A percentile compares a stretch with the other conserved stretches of the same genome.
Conservation (phyloP, 495 filamentous ascomycete genomes). For the Cercophora newfieldiana region DNA sequence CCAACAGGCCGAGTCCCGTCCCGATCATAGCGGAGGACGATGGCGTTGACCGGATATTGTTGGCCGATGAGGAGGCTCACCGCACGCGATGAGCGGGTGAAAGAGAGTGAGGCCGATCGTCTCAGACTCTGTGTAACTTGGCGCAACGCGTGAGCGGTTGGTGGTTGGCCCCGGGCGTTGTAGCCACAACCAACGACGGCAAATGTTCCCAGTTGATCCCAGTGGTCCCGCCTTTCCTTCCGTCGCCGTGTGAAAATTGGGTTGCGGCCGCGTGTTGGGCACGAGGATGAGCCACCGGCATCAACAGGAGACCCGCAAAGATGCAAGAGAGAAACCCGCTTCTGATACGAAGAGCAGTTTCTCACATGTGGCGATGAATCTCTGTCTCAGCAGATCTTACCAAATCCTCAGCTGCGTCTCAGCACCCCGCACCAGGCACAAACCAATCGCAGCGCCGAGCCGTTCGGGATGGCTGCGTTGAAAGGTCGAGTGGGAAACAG, state of each 20-base stretch:
- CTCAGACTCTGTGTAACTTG: not conserved
- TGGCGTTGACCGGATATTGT: not conserved
- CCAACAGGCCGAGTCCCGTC: constrained; percentile 15
- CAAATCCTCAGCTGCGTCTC: not conserved
- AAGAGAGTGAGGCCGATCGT: not conserved
- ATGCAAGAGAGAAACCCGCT: not conserved
- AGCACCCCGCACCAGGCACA: constrained; percentile 5
- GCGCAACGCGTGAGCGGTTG: not conserved
- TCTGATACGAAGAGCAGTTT: not conserved
- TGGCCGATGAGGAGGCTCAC: not conserved
- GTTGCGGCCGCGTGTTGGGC: not conserved
- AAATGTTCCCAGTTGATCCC: no score
- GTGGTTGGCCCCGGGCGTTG: not conserved
- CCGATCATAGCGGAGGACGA: constrained; percentile 22
- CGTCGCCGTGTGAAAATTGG: not conserved
- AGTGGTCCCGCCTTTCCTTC: no score
- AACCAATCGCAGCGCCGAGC: not conserved
- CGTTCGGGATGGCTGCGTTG: not conserved
- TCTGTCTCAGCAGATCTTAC: not conserved
- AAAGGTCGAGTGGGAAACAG: no score
- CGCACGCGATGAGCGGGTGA: not conserved
- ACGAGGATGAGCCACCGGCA: not conserved
- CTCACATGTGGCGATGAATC: not conserved
- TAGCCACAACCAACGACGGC: not conserved
- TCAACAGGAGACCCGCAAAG: not conserved